phyloP scores from a whole-genome alignment of 768 basidiomycete genomes.

The Phylloporus rhodoxanthus region DNA sequence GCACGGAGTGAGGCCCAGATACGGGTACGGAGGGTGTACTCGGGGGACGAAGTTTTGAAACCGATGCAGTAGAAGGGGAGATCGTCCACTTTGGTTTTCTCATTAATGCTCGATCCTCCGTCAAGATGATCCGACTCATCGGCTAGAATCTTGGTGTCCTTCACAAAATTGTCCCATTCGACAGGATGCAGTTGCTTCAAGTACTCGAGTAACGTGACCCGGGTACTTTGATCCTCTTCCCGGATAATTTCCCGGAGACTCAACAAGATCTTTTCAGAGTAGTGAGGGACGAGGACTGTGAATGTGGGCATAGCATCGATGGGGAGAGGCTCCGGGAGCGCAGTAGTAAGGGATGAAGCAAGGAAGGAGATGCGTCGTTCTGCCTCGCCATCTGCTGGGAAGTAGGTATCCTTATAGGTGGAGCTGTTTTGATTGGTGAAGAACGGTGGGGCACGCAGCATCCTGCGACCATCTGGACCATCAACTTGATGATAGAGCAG shows the following conservation, averaged over 20 bases:
- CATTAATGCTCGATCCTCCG: slow-evolving; percentile 50
- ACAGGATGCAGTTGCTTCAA: slow-evolving; percentile 97
- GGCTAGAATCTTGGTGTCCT: slow-evolving; percentile 97
- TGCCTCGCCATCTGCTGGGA: slow-evolving; percentile 91
- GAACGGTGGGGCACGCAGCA: slow-evolving; percentile 94
- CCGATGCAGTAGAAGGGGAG: slow-evolving; percentile 99
- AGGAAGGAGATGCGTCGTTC: slow-evolving; percentile 99
- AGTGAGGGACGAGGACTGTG: slow-evolving; percentile 98
- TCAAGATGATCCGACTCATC: slow-evolving; percentile 72
- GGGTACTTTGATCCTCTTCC: slow-evolving; percentile 94
- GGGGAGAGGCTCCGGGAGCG: slow-evolving; percentile 90
- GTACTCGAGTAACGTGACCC: slow-evolving; percentile 96
- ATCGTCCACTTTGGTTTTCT: slow-evolving; percentile 86
- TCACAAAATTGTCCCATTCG: slow-evolving; percentile 99
- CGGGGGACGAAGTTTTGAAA: slow-evolving; percentile 98
- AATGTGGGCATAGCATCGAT: slow-evolving; percentile 99
- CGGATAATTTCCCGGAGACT: slow-evolving; percentile 97
- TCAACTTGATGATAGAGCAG: slow-evolving; percentile 97
- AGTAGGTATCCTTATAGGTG: slow-evolving; percentile 74
- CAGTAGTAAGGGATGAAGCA: slow-evolving; percentile 92
- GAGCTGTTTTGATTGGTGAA: slow-evolving; percentile 87
- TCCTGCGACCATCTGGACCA: slow-evolving; percentile 80
- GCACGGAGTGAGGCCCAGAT: slow-evolving; percentile 99
- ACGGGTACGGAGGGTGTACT: slow-evolving; percentile 96
- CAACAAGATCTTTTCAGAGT: slow-evolving; percentile 96